Percentiles rank a stretch among this genome's conserved stretches.
phyloP scores from a whole-genome alignment of 169 alveolate genomes.

The Eimeria sp. region DNA sequence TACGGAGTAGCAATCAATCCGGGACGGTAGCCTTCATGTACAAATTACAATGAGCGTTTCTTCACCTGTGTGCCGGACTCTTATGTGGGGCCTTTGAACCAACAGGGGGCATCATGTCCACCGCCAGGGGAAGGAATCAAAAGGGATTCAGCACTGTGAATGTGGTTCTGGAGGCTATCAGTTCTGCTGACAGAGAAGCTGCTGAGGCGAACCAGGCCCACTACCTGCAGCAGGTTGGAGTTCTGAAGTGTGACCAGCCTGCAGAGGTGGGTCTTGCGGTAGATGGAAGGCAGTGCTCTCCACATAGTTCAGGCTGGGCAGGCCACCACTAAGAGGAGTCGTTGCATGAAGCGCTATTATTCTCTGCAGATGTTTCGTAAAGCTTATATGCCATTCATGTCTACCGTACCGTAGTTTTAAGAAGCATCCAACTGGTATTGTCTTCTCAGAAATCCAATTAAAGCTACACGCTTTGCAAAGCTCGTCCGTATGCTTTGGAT shows the following conservation, averaged over 20 bases:
- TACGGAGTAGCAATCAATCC: neutral
- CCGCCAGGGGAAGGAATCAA: conserved; percentile 21
- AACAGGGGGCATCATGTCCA: conserved; percentile 75
- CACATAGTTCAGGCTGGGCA: neutral
- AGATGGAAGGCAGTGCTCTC: neutral
- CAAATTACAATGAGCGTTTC: neutral
- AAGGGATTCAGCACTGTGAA: conserved; percentile 58
- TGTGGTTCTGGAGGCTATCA: conserved; percentile 58
- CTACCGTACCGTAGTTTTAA: neutral
- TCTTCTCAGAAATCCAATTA: neutral
- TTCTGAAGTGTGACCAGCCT: conserved; percentile 42
- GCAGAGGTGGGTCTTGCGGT: conserved; percentile 30
- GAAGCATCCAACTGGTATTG: neutral
- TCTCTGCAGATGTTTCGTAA: neutral
- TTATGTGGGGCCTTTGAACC: neutral
- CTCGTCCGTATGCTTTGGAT: neutral
- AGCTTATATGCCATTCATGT: neutral
- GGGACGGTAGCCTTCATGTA: neutral
- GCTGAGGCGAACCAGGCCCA: conserved; percentile 73
- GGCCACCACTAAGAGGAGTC: neutral
- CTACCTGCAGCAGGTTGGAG: conserved; percentile 35
- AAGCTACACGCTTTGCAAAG: neutral
- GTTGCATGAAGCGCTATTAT: neutral
- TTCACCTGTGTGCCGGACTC: neutral
- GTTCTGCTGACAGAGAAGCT: conserved; percentile 78